Evolutionary conservation across 176 grass and related monocot species (phyloP).

Genomic region (Oryza glumipatula): DNA sequence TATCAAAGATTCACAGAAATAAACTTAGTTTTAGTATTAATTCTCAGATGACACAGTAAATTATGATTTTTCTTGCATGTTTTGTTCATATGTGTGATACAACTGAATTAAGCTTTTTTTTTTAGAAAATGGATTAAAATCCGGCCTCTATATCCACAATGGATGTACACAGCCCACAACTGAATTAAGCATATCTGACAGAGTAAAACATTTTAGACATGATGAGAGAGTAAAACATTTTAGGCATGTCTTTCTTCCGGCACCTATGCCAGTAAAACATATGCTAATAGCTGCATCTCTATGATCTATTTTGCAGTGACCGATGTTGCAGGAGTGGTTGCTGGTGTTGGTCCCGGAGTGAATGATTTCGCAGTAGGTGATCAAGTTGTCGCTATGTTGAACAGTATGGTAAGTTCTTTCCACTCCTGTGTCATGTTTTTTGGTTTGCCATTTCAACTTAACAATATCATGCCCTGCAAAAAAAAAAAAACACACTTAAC

Average conservation of each 20-base stretch:
- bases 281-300: constrained; percentile 7
- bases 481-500: too few relatives aligned
- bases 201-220: too few relatives aligned
- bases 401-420: constrained; percentile 42
- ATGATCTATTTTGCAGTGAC: constrained; percentile 35
- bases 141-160: too few relatives aligned
- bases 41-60: neutral
- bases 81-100: neutral
- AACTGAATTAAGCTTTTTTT: neutral
- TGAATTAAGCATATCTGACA: too few relatives aligned
- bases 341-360: constrained; percentile 54
- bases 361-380: constrained; percentile 55
- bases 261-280: neutral
- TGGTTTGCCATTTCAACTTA: neutral
- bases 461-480: neutral
- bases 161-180: too few relatives aligned
- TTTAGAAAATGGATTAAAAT: too few relatives aligned
- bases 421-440: neutral
- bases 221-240: too few relatives aligned
- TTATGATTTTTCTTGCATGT: neutral
- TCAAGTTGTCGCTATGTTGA: constrained; percentile 56
- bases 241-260: neutral
- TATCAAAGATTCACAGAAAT: neutral
- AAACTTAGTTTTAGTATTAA: neutral
- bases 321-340: constrained; percentile 70